Percentiles rank a stretch among this genome's conserved stretches.
phyloP scores from a whole-genome alignment of 345 rosid species.

The Syzygium jambos region DNA sequence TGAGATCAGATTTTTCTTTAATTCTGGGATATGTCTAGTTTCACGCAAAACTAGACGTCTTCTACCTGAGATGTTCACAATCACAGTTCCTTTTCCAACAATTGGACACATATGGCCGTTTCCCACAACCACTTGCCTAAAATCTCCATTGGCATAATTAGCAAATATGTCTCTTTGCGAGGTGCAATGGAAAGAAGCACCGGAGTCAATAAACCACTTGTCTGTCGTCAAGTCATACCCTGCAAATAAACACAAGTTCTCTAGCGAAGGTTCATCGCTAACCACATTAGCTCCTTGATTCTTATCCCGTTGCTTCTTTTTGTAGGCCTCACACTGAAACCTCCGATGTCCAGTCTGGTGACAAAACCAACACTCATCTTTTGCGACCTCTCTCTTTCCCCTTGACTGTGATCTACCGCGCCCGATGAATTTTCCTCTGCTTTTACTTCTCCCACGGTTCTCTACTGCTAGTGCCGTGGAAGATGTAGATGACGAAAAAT shows the following conservation, averaged over 20 bases:
- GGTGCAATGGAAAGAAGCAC: background rate
- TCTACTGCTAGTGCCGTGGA: background rate
- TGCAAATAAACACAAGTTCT: background rate
- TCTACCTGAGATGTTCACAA: fast-evolving
- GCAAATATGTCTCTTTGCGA: background rate
- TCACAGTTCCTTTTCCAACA: background rate
- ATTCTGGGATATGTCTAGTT: no score
- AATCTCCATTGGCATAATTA: background rate
- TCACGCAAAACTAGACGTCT: no score
- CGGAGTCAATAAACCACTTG: fast-evolving
- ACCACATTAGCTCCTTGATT: background rate
- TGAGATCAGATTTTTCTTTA: background rate
- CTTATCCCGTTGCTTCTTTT: no score
- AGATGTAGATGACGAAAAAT: background rate
- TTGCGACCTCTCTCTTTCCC: background rate
- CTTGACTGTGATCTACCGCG: background rate
- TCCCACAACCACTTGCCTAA: background rate
- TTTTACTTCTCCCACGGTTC: background rate
- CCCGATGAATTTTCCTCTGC: fast-evolving
- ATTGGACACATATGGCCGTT: fast-evolving
- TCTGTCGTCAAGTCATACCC: background rate
- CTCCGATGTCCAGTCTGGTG: fast-evolving
- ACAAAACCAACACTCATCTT: no score
- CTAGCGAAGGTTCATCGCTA: background rate
- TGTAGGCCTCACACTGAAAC: no score